These are phyloP conservation scores for Rhodosporidiobolus sp. DNA, from an alignment of 768 basidiomycete species.

Conservation along the genomic window DNA sequence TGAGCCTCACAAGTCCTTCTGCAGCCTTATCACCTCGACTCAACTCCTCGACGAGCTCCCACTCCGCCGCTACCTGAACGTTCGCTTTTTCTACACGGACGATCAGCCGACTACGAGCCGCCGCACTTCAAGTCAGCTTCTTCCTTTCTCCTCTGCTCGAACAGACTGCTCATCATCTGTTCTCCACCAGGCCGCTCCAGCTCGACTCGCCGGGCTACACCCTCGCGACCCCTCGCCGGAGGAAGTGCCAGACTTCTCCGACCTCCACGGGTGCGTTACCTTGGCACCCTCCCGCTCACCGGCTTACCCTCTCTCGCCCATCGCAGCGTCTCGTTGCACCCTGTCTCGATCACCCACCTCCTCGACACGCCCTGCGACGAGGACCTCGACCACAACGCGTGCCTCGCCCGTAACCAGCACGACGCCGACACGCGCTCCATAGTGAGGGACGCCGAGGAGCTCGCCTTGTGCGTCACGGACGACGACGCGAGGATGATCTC, in stretches of 20 bases:
- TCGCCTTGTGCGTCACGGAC: constrained; percentile 18
- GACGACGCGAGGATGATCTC: constrained; percentile 7
- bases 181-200: not conserved
- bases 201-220: constrained; percentile 12
- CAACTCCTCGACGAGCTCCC: constrained; percentile 32
- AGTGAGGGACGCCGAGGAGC: constrained; percentile 35
- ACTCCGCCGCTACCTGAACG: constrained; percentile 81
- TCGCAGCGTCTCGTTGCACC: constrained; percentile 35
- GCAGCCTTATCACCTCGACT: constrained; percentile 36
- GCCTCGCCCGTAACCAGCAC: constrained; percentile 48
- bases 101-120: constrained; percentile 79
- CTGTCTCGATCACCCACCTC: constrained; percentile 57
- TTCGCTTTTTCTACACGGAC: constrained; percentile 81
- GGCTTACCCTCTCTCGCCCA: not conserved
- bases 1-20: not conserved
- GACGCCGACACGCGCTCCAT: constrained; percentile 59
- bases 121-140: constrained; percentile 58
- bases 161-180: not conserved
- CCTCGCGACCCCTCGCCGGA: constrained; percentile 25
- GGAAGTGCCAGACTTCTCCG: constrained; percentile 32
- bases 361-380: constrained; percentile 60
- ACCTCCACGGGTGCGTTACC: constrained; percentile 37
- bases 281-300: not conserved
- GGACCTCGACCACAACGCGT: constrained; percentile 15
- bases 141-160: not conserved